Evolutionary conservation across 352 stramenopile genomes (phyloP).

Genomic region (Halophytophthora batemanensis): DNA sequence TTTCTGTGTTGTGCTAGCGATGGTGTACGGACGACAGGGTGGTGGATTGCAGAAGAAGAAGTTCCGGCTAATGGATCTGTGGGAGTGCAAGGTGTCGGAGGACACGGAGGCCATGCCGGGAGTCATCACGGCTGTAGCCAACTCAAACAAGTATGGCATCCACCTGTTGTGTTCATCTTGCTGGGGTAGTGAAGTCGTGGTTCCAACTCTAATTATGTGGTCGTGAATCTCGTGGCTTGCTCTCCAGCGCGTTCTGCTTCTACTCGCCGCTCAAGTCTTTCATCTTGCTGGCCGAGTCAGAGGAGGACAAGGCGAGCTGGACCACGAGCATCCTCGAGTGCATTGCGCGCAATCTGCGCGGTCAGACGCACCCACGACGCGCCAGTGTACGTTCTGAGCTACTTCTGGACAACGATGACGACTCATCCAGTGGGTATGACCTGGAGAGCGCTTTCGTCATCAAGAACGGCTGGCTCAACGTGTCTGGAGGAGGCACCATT

Average conservation of each 20-base stretch:
- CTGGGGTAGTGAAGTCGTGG: conserved; percentile 1
- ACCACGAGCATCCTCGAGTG: conserved; percentile 59
- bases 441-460: conserved; percentile 74
- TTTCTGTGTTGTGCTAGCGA: conserved; percentile 27
- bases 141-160: conserved; percentile 55
- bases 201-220: conserved; percentile 6
- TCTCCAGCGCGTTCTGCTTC: conserved; percentile 75
- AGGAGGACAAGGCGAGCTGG: conserved; percentile 63
- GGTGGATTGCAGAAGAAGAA: conserved; percentile 75
- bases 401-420: conserved; percentile 66
- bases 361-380: conserved; percentile 44
- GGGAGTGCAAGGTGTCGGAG: conserved; percentile 73
- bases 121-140: conserved; percentile 62
- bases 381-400: conserved; percentile 61
- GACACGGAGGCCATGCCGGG: conserved; percentile 67
- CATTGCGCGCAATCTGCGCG: conserved; percentile 55
- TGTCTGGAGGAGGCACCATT: conserved; percentile 37
- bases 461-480: conserved; percentile 86
- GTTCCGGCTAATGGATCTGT: conserved; percentile 76
- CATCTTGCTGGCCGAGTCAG: conserved; percentile 67
- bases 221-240: conserved; percentile 4
- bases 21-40: conserved; percentile 66
- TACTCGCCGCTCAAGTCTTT: conserved; percentile 87
- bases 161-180: conserved; percentile 2
- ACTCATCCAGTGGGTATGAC: conserved; percentile 53